phyloP scores from a whole-genome alignment of 2,329 filamentous ascomycete genomes.

The Colletotrichum echinochloae region DNA sequence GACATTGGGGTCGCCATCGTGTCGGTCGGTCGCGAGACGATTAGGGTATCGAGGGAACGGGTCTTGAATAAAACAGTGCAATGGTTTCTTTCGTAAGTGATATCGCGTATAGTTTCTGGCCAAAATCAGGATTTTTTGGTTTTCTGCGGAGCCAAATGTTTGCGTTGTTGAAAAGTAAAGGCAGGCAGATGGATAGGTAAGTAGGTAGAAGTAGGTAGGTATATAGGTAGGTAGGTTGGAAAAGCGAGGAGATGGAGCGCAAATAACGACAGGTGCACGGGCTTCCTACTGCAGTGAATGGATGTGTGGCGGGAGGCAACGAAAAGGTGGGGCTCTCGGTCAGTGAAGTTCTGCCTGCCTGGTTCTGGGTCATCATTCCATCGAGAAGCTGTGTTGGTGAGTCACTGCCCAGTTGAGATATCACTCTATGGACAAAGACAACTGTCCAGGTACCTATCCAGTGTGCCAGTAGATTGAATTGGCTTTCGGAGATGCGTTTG shows the following conservation, averaged over 20 bases:
- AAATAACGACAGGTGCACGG: conserved; percentile 15
- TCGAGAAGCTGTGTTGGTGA: background rate
- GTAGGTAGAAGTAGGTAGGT: too few relatives aligned
- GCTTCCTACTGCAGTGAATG: conserved; percentile 8
- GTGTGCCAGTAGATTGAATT: background rate
- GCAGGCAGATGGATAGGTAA: too few relatives aligned
- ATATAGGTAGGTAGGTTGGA: background rate
- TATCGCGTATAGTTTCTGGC: background rate
- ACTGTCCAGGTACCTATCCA: background rate
- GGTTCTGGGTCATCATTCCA: background rate
- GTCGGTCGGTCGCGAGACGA: background rate
- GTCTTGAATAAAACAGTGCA: background rate
- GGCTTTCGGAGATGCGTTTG: background rate
- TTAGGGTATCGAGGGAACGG: background rate
- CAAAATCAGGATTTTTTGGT: background rate
- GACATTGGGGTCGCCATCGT: conserved; percentile 70
- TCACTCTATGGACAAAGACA: too few relatives aligned
- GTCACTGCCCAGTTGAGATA: background rate
- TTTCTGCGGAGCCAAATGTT: background rate
- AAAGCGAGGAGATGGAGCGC: conserved; percentile 4
- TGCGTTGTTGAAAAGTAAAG: background rate
- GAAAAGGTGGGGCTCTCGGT: conserved; percentile 14
- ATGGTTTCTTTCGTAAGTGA: background rate
- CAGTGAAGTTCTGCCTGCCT: background rate
- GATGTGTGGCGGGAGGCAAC: background rate